These are phyloP conservation scores for Cutaneotrichosporon dermatis DNA, from an alignment of 1,284 basidiomycete genomes.

Conservation along the genomic window DNA sequence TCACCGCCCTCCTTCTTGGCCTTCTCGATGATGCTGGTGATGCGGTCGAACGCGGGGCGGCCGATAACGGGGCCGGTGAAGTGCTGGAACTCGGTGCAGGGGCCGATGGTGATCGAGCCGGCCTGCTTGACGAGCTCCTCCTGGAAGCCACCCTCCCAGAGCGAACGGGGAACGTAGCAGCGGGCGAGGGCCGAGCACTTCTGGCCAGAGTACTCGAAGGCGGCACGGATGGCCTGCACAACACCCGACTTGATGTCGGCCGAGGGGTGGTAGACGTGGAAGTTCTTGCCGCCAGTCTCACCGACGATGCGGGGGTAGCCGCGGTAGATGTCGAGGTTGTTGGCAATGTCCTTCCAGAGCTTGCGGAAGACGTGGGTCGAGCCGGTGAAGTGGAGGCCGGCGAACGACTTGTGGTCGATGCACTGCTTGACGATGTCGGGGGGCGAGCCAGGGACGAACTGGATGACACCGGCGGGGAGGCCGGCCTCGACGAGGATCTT, in stretches of 20 bases:
- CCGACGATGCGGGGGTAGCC: slow-evolving; percentile 91
- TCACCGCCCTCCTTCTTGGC: slow-evolving; percentile 86
- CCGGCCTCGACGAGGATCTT: slow-evolving; percentile 93
- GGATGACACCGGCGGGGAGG: slow-evolving; percentile 88
- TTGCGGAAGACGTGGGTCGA: slow-evolving; percentile 90
- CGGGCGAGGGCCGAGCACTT: slow-evolving; percentile 95
- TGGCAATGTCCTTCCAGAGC: slow-evolving; percentile 93
- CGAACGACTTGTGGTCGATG: slow-evolving; percentile 74
- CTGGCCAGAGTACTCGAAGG: slow-evolving; percentile 95
- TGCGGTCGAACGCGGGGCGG: slow-evolving; percentile 78
- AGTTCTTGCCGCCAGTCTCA: slow-evolving; percentile 84
- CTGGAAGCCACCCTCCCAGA: slow-evolving; percentile 87
- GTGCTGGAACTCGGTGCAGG: slow-evolving; percentile 70
- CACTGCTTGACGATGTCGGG: slow-evolving; percentile 75
- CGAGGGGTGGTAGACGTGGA: slow-evolving; percentile 84
- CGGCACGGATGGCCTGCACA: slow-evolving; percentile 79
- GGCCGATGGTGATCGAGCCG: slow-evolving; percentile 79
- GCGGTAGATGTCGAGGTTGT: slow-evolving; percentile 78
- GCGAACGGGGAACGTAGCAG: slow-evolving; percentile 78
- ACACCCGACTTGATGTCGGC: slow-evolving; percentile 86
- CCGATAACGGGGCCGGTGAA: slow-evolving; percentile 97
- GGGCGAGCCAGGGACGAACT: slow-evolving; percentile 88
- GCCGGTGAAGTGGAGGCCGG: slow-evolving; percentile 93
- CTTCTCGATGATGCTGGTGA: slow-evolving; percentile 76
- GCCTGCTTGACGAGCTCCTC: slow-evolving; percentile 70